Conservation (phyloP, 331 rosid genomes). For the Quercus lobata region DNA sequence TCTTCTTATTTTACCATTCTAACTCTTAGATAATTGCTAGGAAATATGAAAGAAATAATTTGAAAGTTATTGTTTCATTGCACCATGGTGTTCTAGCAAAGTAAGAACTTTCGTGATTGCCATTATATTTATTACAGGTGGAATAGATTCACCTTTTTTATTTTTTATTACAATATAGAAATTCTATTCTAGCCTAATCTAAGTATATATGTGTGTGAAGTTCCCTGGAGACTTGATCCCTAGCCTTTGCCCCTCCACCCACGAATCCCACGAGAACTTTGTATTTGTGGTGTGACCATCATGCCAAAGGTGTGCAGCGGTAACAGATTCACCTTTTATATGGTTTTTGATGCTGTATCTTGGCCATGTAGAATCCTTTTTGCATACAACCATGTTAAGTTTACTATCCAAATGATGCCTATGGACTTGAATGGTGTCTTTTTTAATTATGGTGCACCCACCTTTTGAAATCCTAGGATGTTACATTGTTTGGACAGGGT, state of each 20-base stretch:
- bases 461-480: neutral
- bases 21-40: neutral
- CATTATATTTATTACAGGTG: neutral
- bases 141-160: neutral
- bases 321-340: neutral
- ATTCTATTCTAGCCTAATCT: too few relatives aligned
- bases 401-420: neutral
- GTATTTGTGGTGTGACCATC: too few relatives aligned
- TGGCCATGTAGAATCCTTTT: neutral
- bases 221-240: too few relatives aligned
- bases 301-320: too few relatives aligned
- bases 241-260: too few relatives aligned
- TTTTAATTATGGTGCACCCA: conserved; percentile 2
- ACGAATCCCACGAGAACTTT: too few relatives aligned
- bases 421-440: conserved; percentile 18
- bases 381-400: neutral
- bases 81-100: neutral
- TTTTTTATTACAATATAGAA: too few relatives aligned
- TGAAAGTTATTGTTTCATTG: neutral
- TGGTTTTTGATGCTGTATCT: neutral
- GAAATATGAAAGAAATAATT: neutral
- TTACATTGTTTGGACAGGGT: conserved; percentile 13
- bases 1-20: neutral
- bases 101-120: neutral
- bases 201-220: too few relatives aligned